Conservation (phyloP, 352 stramenopile species). For the Globisporangium polare region DNA sequence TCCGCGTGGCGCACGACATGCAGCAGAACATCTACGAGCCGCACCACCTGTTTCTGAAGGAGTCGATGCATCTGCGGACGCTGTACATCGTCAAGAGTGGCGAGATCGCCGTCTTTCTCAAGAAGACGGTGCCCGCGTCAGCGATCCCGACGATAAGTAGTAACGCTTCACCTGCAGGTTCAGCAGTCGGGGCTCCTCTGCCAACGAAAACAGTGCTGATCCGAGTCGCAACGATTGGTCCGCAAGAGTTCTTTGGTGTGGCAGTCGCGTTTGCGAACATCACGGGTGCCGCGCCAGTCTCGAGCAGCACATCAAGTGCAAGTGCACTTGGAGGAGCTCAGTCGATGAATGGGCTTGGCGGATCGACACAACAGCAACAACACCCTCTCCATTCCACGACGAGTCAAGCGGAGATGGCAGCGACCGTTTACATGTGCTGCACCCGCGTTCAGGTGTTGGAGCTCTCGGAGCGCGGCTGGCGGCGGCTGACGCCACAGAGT, state of each 20-base stretch:
- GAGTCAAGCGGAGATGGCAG: constrained; percentile 22
- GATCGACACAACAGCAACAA: neutral
- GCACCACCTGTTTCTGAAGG: constrained; percentile 58
- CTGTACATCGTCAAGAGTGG: constrained; percentile 72
- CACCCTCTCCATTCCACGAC: neutral
- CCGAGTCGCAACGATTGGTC: constrained; percentile 65
- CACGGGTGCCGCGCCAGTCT: neutral
- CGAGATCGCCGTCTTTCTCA: constrained; percentile 64
- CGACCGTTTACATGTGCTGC: constrained; percentile 60
- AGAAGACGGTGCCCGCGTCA: constrained; percentile 17
- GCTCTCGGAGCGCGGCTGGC: constrained; percentile 60
- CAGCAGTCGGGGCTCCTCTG: neutral
- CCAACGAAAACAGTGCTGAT: constrained; percentile 34
- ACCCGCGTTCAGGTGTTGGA: constrained; percentile 59
- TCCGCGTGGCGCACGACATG: constrained; percentile 69
- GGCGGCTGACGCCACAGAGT: constrained; percentile 38
- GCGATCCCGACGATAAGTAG: neutral
- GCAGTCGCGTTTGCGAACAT: constrained; percentile 38
- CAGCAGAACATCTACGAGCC: constrained; percentile 50
- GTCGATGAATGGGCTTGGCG: neutral
- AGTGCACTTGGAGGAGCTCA: neutral
- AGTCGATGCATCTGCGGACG: constrained; percentile 37
- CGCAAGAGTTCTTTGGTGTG: constrained; percentile 63
- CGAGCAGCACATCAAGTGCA: neutral
- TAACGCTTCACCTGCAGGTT: neutral